Evolutionary conservation across 305 asterid species (phyloP).

Genomic region (Plantago coronopus): DNA sequence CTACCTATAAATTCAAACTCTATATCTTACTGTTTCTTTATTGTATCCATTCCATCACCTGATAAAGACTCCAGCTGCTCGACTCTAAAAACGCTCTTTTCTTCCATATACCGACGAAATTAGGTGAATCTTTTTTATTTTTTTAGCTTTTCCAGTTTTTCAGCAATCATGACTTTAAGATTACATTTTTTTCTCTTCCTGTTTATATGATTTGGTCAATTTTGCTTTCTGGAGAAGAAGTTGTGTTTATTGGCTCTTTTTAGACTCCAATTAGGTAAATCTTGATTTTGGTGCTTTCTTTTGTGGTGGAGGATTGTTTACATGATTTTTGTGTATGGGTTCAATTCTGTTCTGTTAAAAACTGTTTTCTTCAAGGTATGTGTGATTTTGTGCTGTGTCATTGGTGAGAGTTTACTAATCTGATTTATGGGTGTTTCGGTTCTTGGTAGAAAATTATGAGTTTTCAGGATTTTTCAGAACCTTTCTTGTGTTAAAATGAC

Average conservation of each 20-base stretch:
- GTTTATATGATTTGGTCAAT: not conserved
- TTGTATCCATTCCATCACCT: not conserved
- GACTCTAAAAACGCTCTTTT: constrained; percentile 23
- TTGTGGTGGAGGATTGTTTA: no score
- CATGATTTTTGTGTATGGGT: no score
- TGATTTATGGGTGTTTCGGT: no score
- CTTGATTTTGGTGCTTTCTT: constrained; percentile 28
- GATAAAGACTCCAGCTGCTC: constrained; percentile 18
- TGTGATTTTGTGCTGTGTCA: not conserved
- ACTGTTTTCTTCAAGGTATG: not conserved
- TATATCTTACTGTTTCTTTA: not conserved
- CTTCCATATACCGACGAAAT: constrained; percentile 19
- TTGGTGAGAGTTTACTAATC: no score
- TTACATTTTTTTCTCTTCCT: constrained; percentile 4
- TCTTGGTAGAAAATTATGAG: no score
- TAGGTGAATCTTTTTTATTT: not conserved
- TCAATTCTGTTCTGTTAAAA: no score
- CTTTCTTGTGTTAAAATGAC: no score
- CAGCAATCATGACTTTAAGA: constrained; percentile 18
- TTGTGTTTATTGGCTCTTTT: not conserved
- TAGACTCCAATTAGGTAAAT: constrained; percentile 1
- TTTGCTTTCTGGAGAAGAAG: not conserved
- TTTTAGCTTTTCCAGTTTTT: constrained; percentile 25
- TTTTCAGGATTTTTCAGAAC: no score
- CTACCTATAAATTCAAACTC: no score